phyloP scores from a whole-genome alignment of 805 yeast species.

The Candida adriatica region DNA sequence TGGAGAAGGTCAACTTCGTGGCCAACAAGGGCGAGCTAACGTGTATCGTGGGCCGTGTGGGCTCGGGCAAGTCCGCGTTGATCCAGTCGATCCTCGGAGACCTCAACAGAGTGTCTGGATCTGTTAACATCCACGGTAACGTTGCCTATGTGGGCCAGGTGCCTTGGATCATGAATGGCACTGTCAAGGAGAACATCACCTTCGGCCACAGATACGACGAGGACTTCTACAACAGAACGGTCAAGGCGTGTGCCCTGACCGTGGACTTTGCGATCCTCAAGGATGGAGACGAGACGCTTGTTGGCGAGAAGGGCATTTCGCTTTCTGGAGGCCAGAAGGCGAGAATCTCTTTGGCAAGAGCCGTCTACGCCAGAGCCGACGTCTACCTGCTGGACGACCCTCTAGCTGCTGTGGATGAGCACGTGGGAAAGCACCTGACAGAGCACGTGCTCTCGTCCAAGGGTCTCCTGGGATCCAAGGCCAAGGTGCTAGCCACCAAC shows the following conservation, averaged over 20 bases:
- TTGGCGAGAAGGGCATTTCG: conserved; percentile 96
- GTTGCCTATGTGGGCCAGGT: conserved; percentile 89
- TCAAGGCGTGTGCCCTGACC: conserved; percentile 81
- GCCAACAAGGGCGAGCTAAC: conserved; percentile 72
- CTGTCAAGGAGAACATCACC: conserved; percentile 82
- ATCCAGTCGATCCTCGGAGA: conserved; percentile 80
- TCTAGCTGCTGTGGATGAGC: conserved; percentile 95
- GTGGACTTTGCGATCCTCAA: conserved; percentile 76
- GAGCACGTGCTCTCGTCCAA: conserved; percentile 75
- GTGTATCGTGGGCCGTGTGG: conserved; percentile 87
- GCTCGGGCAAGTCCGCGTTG: conserved; percentile 82
- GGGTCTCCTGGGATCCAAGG: conserved; percentile 69
- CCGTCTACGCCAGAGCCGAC: conserved; percentile 92
- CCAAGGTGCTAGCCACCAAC: conserved; percentile 80
- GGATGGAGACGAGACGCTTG: conserved; percentile 86
- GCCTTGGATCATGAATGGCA: conserved; percentile 96
- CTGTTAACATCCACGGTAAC: conserved; percentile 64
- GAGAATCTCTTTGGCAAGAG: conserved; percentile 87
- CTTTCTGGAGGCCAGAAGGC: conserved; percentile 98
- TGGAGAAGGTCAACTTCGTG: conserved; percentile 51
- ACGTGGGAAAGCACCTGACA: conserved; percentile 83
- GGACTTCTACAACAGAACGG: conserved; percentile 70
- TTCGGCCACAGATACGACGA: conserved; percentile 85
- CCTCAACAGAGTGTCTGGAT: conserved; percentile 67
- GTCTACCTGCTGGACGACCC: conserved; percentile 88